phyloP scores from a whole-genome alignment of 768 basidiomycete genomes.

The Mycena alexandri region DNA sequence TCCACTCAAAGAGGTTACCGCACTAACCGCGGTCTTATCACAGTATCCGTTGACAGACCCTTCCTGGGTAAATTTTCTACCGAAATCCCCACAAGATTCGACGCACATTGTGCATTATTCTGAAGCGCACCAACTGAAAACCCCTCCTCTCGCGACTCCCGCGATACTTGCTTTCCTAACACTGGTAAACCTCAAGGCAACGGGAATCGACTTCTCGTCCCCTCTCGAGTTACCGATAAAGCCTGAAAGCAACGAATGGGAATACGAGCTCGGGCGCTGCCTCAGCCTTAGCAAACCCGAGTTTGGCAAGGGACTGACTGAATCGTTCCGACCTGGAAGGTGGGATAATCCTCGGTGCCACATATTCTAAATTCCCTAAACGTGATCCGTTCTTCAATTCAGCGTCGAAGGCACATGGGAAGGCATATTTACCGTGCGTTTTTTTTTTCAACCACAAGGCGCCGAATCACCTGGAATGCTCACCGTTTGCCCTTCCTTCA shows the following conservation, averaged over 20 bases:
- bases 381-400: slow-evolving; percentile 15
- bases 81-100: slow-evolving; percentile 44
- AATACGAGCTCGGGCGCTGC: slow-evolving; percentile 77
- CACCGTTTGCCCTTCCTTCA: slow-evolving; percentile 44
- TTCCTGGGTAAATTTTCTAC: slow-evolving; percentile 71
- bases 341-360: slow-evolving; percentile 37
- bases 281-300: slow-evolving; percentile 51
- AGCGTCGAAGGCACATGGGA: slow-evolving; percentile 87
- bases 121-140: slow-evolving; percentile 58
- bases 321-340: slow-evolving; percentile 73
- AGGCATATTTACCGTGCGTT: slow-evolving; percentile 77
- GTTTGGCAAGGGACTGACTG: slow-evolving; percentile 51
- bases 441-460: not conserved
- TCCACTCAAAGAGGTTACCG: slow-evolving; percentile 15
- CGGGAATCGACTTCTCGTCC: slow-evolving; percentile 45
- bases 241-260: slow-evolving; percentile 68
- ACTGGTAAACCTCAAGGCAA: slow-evolving; percentile 56
- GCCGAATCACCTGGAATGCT: not conserved
- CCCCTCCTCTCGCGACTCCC: slow-evolving; percentile 75
- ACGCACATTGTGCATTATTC: slow-evolving; percentile 58
- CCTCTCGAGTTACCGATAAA: slow-evolving; percentile 48
- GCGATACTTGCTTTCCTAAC: slow-evolving; percentile 81
- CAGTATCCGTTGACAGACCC: slow-evolving; percentile 74
- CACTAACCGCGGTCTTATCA: slow-evolving; percentile 32
- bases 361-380: slow-evolving; percentile 6